Conservation (phyloP, 495 filamentous ascomycete species). For the Annulohypoxylon bovei region DNA sequence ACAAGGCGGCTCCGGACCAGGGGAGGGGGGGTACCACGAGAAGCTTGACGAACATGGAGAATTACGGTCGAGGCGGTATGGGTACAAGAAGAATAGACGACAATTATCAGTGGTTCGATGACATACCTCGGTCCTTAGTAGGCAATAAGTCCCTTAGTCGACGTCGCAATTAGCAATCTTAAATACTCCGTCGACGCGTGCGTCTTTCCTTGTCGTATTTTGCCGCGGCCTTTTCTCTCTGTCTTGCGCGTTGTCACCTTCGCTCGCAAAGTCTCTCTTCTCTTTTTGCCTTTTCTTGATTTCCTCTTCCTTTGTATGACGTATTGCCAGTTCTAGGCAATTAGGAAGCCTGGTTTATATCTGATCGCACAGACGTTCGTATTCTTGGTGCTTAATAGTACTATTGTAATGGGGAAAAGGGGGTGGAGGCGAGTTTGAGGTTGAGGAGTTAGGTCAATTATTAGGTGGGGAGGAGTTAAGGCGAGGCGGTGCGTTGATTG, state of each 20-base stretch:
- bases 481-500: slow-evolving; percentile 4
- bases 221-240: neutral
- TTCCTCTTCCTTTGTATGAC: neutral
- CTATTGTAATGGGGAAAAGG: slow-evolving; percentile 23
- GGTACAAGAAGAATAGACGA: slow-evolving; percentile 13
- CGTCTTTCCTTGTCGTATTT: slow-evolving; percentile 24
- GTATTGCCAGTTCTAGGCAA: neutral
- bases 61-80: slow-evolving; percentile 1
- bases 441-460: slow-evolving; percentile 22
- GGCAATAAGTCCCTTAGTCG: slow-evolving; percentile 7
- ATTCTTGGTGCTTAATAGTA: slow-evolving; percentile 19
- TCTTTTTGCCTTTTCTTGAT: slow-evolving; percentile 4
- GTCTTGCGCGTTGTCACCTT: neutral
- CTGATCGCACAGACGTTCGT: slow-evolving; percentile 31
- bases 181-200: slow-evolving; percentile 23
- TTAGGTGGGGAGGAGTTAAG: slow-evolving; percentile 19
- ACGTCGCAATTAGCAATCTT: slow-evolving; percentile 38
- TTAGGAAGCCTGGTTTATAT: slow-evolving; percentile 1
- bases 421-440: slow-evolving; percentile 38
- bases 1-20: slow-evolving; percentile 24
- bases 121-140: slow-evolving; percentile 36
- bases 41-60: slow-evolving; percentile 11
- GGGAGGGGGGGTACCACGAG: slow-evolving; percentile 25
- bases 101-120: slow-evolving; percentile 16
- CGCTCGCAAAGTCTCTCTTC: neutral